phyloP scores from a whole-genome alignment of 371 early-diverging fungal species.

The Coemansia linderi region DNA sequence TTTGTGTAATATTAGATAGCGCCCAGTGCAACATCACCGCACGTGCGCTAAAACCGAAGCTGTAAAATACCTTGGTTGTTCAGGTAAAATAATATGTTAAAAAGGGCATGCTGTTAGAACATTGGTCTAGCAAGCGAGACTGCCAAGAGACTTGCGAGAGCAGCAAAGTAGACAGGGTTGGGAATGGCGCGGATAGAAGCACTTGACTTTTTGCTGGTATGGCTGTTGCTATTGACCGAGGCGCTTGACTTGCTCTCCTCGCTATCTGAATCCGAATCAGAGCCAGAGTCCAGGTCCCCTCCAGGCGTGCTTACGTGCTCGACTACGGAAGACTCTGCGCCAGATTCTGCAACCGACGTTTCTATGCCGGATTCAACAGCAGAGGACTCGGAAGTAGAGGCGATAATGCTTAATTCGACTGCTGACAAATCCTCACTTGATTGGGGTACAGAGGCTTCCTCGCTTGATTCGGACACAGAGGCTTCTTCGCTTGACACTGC shows the following conservation, averaged over 20 bases:
- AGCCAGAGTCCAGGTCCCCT: conserved; percentile 23
- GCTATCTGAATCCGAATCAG: conserved; percentile 23
- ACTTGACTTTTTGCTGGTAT: conserved; percentile 2
- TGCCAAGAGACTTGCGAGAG: background rate
- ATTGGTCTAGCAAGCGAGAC: background rate
- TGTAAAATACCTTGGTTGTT: background rate
- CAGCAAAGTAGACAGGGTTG: background rate
- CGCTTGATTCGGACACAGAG: too few relatives aligned
- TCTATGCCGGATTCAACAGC: background rate
- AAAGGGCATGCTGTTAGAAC: background rate
- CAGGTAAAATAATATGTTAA: background rate
- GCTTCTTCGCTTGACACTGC: background rate
- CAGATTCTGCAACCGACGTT: background rate
- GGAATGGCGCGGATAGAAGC: background rate
- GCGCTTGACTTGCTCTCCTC: background rate
- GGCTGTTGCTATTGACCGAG: background rate
- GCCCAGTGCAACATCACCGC: too few relatives aligned
- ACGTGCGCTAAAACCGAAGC: too few relatives aligned
- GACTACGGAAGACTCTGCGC: background rate
- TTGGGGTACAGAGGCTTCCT: background rate
- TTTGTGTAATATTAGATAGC: conserved; percentile 4
- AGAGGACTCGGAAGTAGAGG: background rate
- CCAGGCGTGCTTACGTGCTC: background rate
- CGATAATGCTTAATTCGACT: background rate
- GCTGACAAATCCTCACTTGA: background rate